Base-by-base conservation (phyloP, 306 rosid species). In the Pyrus bretschneideri region DNA sequence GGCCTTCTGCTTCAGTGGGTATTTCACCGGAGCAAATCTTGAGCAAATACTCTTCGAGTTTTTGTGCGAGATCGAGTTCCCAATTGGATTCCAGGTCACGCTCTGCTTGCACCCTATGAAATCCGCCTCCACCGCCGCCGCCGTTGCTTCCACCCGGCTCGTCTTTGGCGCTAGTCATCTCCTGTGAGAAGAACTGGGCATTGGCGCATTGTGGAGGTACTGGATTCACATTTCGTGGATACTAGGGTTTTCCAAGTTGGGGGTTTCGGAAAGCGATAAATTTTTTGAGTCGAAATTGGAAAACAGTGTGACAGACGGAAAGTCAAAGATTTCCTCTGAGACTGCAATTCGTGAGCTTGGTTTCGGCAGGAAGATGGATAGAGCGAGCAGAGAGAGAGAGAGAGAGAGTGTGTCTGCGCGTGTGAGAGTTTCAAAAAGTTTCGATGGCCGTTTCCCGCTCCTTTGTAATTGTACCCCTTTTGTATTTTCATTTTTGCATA, bases 61-160 rank as follows among this genome's bases (percentile, higher is more conserved):
- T 93, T 75, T 84, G 84, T 64, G 94, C 93, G 21, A 96, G 97
- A 83, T 96, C 93, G 17, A 96, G 98, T 81, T 93, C 99, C 99
- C 99, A 96, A 76, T 96, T 96, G 44, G 93, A 87, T 75, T 80
- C 86, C 9, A 86, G 92, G 89, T 96, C 98, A 58, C 99, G 98
- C 90, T 88, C 97, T 2, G 97, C 88, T 73, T 89, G 97, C 72
- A 96, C 86, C 33, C 81, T 79, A 78, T 92, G 96, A 74, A 88
- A 91, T 42, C 84, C 82, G 25, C 80, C 78, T 8, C 81, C 66
- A 9, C 68, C 84, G 15, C 67, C 52, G 10, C 35, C 76, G 27
- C 44, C 86, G 19, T 78, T 82, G 8, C 78, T 66, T 46, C 85
- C 83, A 29, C 79, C 77, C 0, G 86, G 75, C 55, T 84, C 97